A percentile compares a stretch with the other conserved stretches of the same genome.
phyloP scores from a whole-genome alignment of 805 yeast genomes.

The Teunomyces atbi region DNA sequence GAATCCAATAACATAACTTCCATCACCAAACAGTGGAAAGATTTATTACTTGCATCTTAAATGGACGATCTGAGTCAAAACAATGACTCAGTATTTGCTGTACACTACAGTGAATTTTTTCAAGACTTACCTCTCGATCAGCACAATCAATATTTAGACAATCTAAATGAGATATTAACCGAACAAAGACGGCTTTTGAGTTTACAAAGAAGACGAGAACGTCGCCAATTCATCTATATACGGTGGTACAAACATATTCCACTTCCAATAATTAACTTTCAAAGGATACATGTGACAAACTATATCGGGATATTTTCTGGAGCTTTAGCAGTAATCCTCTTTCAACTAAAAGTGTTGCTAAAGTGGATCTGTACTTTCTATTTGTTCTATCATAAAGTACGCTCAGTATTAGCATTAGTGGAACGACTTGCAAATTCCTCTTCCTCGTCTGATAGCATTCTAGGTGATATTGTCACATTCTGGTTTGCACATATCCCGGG shows the following conservation, averaged over 20 bases:
- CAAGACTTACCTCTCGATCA: background rate
- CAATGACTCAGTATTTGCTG: background rate
- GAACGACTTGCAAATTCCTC: too few species aligned
- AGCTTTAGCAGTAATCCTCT: background rate
- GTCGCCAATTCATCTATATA: background rate
- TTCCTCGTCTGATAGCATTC: background rate
- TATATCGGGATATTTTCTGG: background rate
- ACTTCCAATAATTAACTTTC: background rate
- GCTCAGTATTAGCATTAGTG: too few species aligned
- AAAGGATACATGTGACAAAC: background rate
- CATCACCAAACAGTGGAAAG: too few species aligned
- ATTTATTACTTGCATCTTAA: too few species aligned
- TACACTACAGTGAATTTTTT: background rate
- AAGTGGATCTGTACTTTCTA: background rate
- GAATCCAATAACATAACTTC: too few species aligned
- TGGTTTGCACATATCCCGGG: background rate
- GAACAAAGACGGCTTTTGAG: slow-evolving; percentile 1
- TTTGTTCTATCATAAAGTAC: background rate
- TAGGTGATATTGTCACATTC: background rate
- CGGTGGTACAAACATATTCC: background rate
- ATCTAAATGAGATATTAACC: background rate
- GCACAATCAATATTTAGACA: background rate
- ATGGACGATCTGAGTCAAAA: background rate
- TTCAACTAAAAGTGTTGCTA: background rate
- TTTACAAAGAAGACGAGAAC: background rate